Percentiles rank a stretch among this genome's conserved stretches.
These are phyloP conservation scores for Nakaseomyces nivariensis DNA, from an alignment of 1,139 yeast genomes.

Conservation along the genomic window DNA sequence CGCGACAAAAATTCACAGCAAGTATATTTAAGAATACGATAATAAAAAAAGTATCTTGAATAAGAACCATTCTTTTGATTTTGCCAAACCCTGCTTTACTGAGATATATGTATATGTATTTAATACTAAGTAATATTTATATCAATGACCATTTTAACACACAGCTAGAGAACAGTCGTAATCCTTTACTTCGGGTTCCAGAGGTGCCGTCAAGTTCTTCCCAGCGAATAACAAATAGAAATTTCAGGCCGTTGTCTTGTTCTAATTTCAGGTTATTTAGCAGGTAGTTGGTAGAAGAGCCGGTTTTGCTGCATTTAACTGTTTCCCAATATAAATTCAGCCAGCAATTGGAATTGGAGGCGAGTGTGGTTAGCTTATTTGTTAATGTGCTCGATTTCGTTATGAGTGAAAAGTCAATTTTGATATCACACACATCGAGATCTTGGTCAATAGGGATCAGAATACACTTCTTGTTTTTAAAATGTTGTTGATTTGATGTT, in stretches of 20 bases:
- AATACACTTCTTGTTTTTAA: not conserved
- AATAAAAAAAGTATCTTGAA: too few species aligned
- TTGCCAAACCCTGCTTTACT: too few species aligned
- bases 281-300: slow-evolving; percentile 5
- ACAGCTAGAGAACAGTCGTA: slow-evolving; percentile 33
- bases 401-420: slow-evolving; percentile 14
- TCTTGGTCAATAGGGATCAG: not conserved
- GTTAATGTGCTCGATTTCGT: slow-evolving; percentile 9
- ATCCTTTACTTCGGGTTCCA: slow-evolving; percentile 50
- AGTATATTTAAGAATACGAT: too few species aligned
- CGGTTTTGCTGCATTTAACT: slow-evolving; percentile 13
- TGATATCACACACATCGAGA: slow-evolving; percentile 14
- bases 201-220: slow-evolving; percentile 58
- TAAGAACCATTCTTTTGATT: too few species aligned
- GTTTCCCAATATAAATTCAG: slow-evolving; percentile 31
- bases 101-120: too few species aligned
- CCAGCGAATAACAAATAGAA: slow-evolving; percentile 36
- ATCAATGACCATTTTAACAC: not conserved
- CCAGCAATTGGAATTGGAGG: slow-evolving; percentile 30
- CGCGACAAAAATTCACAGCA: too few species aligned
- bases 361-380: slow-evolving; percentile 13
- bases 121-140: not conserved
- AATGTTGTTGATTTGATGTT: not conserved
- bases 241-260: slow-evolving; percentile 12
- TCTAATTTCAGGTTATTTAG: slow-evolving; percentile 13